Base-by-base conservation (phyloP, 306 rosid species). In the Medicago arabica region DNA sequence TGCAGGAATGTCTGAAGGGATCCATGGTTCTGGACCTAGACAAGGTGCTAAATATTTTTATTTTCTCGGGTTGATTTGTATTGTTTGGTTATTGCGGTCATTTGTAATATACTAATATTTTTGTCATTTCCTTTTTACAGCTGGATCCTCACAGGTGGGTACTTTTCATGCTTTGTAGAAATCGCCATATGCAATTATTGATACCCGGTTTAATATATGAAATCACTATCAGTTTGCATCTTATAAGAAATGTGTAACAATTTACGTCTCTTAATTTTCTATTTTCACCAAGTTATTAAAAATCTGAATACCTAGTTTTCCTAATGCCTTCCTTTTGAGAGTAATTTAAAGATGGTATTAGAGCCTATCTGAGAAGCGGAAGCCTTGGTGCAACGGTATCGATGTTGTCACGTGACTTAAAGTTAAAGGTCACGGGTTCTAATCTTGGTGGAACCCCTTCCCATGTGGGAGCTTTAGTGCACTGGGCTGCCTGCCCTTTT, bases 81-180 rank as follows among this genome's bases (percentile, higher is more conserved):
- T 39, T 11, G 15, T 43, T 43, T 43, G 49, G 15, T 43, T 43
- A 43, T 13, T 43, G 49, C 49, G 6, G 15, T 60, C 23, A 18
- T 34, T 75, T 47, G 28, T 73, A 14, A 57, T 67, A 39, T 86
- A 43, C 90, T 88, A 77, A 92, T 69, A 5, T 59, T 12, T 12
- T 46, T 28, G 8, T 49, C 49, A 31, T 75, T 65, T 53, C 54
- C 72, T 14, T 50, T 75, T 65, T 72, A 28, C 97, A 90, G 97
- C 38, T 78, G 93, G 86, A 68, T 87, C 87, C 76, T 86, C 96
- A n/a, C 99, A 87, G 99, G 98, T 95, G 76, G 75, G 96, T 85
- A 62, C 78, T 78, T 74, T 80, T 79, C 87, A 55, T 58, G 63
- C 76, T 25, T 25, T 1, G 28, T 25, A 1, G 80, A 79, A 78